These are phyloP conservation scores for Hevea brasiliensis DNA, from an alignment of 345 rosid genomes.

Conservation along the genomic window DNA sequence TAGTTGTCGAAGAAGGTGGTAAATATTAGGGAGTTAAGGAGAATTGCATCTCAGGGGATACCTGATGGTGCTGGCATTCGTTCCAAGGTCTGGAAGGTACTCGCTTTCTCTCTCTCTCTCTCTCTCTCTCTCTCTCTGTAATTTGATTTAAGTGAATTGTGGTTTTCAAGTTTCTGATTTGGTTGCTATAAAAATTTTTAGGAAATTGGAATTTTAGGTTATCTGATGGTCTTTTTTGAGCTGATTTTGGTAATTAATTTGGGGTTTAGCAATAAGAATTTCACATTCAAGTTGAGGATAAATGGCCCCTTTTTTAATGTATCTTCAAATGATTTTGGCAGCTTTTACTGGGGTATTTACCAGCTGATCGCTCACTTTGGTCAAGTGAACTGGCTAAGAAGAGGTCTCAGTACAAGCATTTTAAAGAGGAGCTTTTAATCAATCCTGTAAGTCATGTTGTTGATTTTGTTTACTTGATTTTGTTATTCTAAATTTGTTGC, in stretches of 20 bases:
- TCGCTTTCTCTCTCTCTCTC: not conserved
- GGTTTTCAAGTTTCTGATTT: not conserved
- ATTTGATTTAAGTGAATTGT: not conserved
- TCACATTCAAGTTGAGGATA: no score
- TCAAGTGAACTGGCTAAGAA: slow-evolving; percentile 76
- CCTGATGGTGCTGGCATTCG: slow-evolving; percentile 88
- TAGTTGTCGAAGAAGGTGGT: slow-evolving; percentile 84
- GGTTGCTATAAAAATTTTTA: not conserved
- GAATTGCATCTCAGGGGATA: slow-evolving; percentile 74
- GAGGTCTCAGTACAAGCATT: slow-evolving; percentile 84
- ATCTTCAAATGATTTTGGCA: slow-evolving; percentile 38
- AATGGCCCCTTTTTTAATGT: no score
- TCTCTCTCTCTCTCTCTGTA: not conserved
- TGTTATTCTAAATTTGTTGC: not conserved
- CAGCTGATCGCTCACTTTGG: slow-evolving; percentile 82
- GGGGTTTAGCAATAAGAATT: no score
- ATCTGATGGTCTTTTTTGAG: not conserved
- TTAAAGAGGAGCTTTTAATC: slow-evolving; percentile 88
- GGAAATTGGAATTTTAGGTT: not conserved
- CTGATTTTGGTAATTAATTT: no score
- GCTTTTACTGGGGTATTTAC: slow-evolving; percentile 81
- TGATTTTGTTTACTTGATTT: not conserved
- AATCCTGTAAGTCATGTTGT: slow-evolving; percentile 69
- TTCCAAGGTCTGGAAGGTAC: slow-evolving; percentile 89
- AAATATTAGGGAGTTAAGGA: slow-evolving; percentile 75